Percentiles rank a stretch among this genome's conserved stretches.
phyloP scores from a whole-genome alignment of 2,329 filamentous ascomycete species.

The Triangularia verruculosa region DNA sequence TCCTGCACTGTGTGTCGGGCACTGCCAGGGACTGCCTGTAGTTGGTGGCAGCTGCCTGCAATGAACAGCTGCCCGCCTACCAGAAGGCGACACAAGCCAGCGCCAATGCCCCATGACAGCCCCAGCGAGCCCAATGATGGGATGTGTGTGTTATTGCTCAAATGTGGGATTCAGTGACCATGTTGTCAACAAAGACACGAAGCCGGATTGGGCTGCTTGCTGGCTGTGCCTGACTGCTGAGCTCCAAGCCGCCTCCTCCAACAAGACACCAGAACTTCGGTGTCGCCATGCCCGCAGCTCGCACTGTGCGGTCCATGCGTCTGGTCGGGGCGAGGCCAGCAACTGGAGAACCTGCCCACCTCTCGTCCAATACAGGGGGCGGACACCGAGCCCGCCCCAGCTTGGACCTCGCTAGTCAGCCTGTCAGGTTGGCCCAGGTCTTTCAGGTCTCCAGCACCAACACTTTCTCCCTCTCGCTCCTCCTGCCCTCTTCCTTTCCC shows the following conservation, averaged over 20 bases:
- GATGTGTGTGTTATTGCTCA: background rate
- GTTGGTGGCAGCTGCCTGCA: background rate
- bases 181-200: conserved; percentile 5
- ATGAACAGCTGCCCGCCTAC: background rate
- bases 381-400: conserved; percentile 2
- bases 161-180: conserved; percentile 6
- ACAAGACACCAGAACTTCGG: background rate
- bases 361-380: background rate
- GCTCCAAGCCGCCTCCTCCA: conserved; percentile 14
- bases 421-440: conserved; percentile 15
- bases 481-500: conserved; percentile 13
- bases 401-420: background rate
- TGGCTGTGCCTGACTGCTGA: conserved; percentile 13
- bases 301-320: conserved; percentile 18
- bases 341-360: conserved; percentile 4
- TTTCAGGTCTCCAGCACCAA: conserved; percentile 16
- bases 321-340: conserved; percentile 16
- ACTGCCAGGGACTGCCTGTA: background rate
- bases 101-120: background rate
- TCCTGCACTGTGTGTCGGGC: background rate
- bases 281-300: conserved; percentile 3
- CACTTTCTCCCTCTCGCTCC: conserved; percentile 15
- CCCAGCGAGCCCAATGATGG: background rate
- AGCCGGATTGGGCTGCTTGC: conserved; percentile 22
- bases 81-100: background rate